phyloP scores from a whole-genome alignment of 805 yeast species.

The Phaffomyces antillensis region DNA sequence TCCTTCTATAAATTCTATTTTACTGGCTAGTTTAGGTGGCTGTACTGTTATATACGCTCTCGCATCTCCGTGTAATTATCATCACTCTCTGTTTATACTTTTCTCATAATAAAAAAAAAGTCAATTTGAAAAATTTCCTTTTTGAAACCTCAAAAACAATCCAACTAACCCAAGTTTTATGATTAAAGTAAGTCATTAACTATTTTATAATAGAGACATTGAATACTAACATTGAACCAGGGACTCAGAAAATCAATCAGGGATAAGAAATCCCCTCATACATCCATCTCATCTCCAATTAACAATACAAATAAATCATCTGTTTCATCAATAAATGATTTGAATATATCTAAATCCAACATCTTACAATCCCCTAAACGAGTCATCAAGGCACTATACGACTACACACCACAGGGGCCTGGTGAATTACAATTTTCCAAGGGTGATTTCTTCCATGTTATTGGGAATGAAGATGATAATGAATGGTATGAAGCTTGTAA shows the following conservation, averaged over 20 bases:
- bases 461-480: constrained; percentile 47
- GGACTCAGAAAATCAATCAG: constrained; percentile 24
- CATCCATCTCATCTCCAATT: constrained; percentile 22
- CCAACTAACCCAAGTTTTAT: not conserved
- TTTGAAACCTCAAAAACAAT: no score
- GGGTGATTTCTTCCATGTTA: constrained; percentile 88
- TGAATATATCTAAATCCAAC: constrained; percentile 16
- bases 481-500: constrained; percentile 85
- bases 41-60: not conserved
- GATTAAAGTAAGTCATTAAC: constrained; percentile 7
- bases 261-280: constrained; percentile 19
- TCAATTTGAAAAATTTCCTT: no score
- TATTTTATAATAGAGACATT: rapidly evolving
- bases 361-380: constrained; percentile 56
- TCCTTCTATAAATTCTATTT: not conserved
- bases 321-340: constrained; percentile 18
- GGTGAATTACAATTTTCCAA: constrained; percentile 71
- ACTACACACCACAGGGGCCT: constrained; percentile 70
- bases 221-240: constrained; percentile 5
- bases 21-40: not conserved
- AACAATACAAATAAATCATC: constrained; percentile 10
- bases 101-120: not conserved
- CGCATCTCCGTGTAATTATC: not conserved
- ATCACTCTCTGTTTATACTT: not conserved
- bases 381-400: constrained; percentile 75